Conservation (phyloP, 2,329 filamentous ascomycete species). For the Pseudocercospora eumusae region DNA sequence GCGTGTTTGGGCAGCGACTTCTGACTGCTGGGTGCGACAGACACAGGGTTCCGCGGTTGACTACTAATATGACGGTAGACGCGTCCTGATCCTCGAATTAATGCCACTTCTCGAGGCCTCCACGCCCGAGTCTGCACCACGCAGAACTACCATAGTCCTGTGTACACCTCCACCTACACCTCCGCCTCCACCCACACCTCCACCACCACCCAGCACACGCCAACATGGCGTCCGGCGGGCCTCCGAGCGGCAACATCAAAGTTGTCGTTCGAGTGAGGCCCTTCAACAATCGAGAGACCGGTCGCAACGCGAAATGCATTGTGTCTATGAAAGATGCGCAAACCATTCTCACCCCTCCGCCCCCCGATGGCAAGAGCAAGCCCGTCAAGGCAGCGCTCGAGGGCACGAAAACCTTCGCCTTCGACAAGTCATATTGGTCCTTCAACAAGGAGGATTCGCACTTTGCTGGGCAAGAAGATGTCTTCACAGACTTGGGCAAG, state of each 20-base stretch:
- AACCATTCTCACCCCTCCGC: conserved; percentile 78
- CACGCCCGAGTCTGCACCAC: not conserved
- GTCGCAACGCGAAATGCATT: conserved; percentile 91
- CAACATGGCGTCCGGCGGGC: conserved; percentile 32
- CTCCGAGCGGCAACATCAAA: conserved; percentile 85
- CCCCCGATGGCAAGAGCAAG: conserved; percentile 67
- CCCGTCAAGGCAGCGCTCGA: conserved; percentile 63
- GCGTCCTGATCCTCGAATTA: conserved; percentile 6
- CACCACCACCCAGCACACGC: conserved; percentile 9
- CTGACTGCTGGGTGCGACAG: not conserved
- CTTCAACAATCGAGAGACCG: conserved; percentile 84
- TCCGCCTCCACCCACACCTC: too few relatives aligned
- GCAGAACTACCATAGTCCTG: not conserved
- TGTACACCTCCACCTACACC: not conserved
- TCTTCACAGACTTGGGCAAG: conserved; percentile 79
- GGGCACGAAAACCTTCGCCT: conserved; percentile 83
- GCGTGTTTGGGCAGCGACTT: not conserved
- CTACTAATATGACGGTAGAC: not conserved
- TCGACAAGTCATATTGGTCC: conserved; percentile 98
- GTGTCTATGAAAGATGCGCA: conserved; percentile 94
- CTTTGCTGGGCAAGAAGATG: conserved; percentile 86
- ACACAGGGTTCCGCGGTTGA: conserved; percentile 5
- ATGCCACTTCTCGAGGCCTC: not conserved
- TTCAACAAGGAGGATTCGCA: conserved; percentile 79
- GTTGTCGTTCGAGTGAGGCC: conserved; percentile 96